Evolutionary conservation across 768 basidiomycete species (phyloP).

Genomic region (Termitomyces sp.): DNA sequence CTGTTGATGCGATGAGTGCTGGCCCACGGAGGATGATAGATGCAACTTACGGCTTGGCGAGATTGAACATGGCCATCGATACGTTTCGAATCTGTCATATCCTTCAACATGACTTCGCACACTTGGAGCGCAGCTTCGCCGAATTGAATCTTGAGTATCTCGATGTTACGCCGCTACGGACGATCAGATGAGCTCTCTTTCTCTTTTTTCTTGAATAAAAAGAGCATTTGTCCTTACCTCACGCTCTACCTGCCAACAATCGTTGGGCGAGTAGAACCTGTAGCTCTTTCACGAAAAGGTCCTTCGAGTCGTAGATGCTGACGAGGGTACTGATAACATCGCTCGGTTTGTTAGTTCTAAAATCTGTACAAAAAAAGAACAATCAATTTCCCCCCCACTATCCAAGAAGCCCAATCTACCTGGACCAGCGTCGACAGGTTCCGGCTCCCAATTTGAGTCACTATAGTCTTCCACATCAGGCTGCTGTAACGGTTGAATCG

Average conservation of each 20-base stretch:
- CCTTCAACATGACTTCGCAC: constrained; percentile 97
- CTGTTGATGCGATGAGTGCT: constrained; percentile 26
- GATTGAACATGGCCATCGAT: constrained; percentile 86
- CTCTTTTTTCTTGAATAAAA: not conserved
- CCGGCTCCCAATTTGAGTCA: constrained; percentile 93
- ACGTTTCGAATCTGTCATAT: constrained; percentile 92
- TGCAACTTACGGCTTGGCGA: constrained; percentile 50
- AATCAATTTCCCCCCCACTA: not conserved
- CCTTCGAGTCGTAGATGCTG: constrained; percentile 96
- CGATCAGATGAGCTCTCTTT: not conserved
- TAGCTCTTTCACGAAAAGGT: constrained; percentile 92
- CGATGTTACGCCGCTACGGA: constrained; percentile 79
- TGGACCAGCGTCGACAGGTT: constrained; percentile 94
- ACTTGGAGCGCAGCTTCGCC: constrained; percentile 91
- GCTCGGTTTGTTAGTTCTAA: constrained; percentile 84
- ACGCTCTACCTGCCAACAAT: constrained; percentile 69
- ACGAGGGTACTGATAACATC: constrained; percentile 96
- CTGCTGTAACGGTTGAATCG: constrained; percentile 70
- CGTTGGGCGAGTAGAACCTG: constrained; percentile 89
- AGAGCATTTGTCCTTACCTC: constrained; percentile 34
- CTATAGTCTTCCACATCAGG: constrained; percentile 79
- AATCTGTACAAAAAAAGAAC: constrained; percentile 49
- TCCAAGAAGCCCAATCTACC: constrained; percentile 41
- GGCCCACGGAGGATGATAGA: not conserved
- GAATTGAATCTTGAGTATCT: constrained; percentile 92